These are phyloP conservation scores for Salix udensis DNA, from an alignment of 345 rosid species.

Conservation along the genomic window DNA sequence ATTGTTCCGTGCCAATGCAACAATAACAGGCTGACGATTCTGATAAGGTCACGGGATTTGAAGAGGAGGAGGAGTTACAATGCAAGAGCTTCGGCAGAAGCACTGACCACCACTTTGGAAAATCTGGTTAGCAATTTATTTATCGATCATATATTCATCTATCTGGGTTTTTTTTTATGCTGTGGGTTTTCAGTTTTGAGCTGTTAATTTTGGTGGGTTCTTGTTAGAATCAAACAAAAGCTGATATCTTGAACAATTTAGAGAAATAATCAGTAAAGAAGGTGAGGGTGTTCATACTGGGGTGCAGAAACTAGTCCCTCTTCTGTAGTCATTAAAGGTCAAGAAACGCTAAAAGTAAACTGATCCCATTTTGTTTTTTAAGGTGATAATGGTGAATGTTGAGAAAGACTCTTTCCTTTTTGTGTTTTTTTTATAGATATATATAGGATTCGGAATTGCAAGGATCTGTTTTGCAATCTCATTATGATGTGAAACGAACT, in stretches of 20 bases:
- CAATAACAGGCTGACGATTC: not conserved
- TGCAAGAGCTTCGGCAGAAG: slow-evolving; percentile 31
- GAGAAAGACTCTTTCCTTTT: not conserved
- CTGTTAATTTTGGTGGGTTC: not conserved
- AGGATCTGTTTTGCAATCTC: slow-evolving; percentile 43
- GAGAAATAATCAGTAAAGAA: slow-evolving; percentile 35
- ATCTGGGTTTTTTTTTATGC: not conserved
- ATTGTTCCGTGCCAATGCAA: not conserved
- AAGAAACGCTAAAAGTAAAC: no score
- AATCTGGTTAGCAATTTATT: slow-evolving; percentile 33
- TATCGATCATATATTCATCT: not conserved
- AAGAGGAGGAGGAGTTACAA: slow-evolving; percentile 33
- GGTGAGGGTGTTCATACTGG: slow-evolving; percentile 22
- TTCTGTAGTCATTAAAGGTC: slow-evolving; percentile 50
- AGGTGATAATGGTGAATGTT: not conserved
- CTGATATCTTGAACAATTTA: slow-evolving; percentile 31
- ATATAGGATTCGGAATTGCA: slow-evolving; percentile 49
- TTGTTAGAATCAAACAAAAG: slow-evolving; percentile 41
- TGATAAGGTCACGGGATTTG: not conserved
- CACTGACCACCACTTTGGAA: slow-evolving; percentile 26
- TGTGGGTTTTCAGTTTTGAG: not conserved
- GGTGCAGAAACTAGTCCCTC: slow-evolving; percentile 42
- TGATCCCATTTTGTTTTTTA: not conserved
- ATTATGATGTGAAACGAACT: slow-evolving; percentile 30
- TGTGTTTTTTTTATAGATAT: not conserved